A percentile compares a stretch with the other conserved stretches of the same genome.
phyloP scores from a whole-genome alignment of 2,329 filamentous ascomycete species.

The Alternaria brassicae region DNA sequence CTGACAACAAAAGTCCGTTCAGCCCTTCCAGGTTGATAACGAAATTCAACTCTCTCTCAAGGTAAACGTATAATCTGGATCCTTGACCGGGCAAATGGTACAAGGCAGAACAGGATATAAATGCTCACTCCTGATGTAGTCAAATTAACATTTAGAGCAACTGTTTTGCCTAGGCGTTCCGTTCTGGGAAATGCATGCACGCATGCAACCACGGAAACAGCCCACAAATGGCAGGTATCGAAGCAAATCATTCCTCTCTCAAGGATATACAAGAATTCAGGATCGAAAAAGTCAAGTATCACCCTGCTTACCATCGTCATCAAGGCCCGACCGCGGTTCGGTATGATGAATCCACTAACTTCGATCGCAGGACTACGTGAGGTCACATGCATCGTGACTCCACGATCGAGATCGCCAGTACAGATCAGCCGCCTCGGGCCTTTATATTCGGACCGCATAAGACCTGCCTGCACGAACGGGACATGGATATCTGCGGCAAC shows the following conservation, averaged over 20 bases:
- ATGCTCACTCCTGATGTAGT: not conserved
- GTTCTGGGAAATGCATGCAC: not conserved
- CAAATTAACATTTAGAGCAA: not conserved
- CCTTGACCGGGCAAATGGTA: not conserved
- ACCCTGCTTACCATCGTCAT: not conserved
- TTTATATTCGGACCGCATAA: not conserved
- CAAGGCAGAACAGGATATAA: not conserved
- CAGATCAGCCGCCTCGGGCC: conserved; percentile 1
- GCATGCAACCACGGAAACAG: not conserved
- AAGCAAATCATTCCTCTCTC: not conserved
- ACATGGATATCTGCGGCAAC: conserved; percentile 2
- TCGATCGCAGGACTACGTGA: conserved; percentile 4
- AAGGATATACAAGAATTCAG: not conserved
- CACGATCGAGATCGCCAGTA: not conserved
- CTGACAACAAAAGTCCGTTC: not conserved
- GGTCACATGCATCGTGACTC: not conserved
- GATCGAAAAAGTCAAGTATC: not conserved
- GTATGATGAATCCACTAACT: not conserved
- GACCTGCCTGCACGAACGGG: conserved; percentile 1
- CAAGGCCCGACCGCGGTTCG: not conserved
- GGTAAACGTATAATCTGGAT: not conserved
- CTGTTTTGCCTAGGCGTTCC: not conserved
- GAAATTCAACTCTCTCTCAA: not conserved
- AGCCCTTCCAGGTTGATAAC: not conserved
- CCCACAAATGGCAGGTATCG: not conserved